A percentile compares a stretch with the other conserved stretches of the same genome.
Conservation (phyloP, 305 asterid species). For the Galium porrigens region DNA sequence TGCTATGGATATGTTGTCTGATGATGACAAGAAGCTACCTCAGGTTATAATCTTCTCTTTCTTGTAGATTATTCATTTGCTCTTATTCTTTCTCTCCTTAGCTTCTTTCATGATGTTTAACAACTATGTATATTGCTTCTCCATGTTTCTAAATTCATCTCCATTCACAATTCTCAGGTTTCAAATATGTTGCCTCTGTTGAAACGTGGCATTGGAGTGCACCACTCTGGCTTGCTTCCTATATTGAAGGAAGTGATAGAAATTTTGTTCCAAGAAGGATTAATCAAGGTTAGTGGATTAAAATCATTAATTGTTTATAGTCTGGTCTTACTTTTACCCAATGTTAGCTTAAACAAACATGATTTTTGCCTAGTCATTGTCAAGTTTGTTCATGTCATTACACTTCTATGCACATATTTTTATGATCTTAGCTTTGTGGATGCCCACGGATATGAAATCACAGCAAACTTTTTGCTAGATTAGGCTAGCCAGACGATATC, state of each 20-base stretch:
- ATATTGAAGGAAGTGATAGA: slow-evolving; percentile 93
- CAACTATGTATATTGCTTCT: neutral
- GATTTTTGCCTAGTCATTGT: neutral
- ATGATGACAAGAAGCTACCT: slow-evolving; percentile 88
- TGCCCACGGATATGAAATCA: neutral
- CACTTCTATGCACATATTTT: too few species aligned
- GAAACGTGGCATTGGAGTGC: slow-evolving; percentile 95
- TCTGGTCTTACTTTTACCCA: neutral
- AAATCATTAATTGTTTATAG: slow-evolving; percentile 9
- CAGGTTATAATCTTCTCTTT: slow-evolving; percentile 38
- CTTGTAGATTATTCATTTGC: slow-evolving; percentile 7
- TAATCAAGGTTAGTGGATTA: slow-evolving; percentile 59
- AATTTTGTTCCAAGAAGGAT: slow-evolving; percentile 92
- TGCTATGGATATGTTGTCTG: slow-evolving; percentile 98
- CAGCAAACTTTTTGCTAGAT: neutral
- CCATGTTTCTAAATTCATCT: slow-evolving; percentile 20
- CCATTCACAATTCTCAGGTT: slow-evolving; percentile 20
- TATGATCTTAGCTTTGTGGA: neutral
- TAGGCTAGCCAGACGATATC: neutral
- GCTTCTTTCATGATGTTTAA: neutral
- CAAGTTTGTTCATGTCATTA: neutral
- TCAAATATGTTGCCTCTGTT: slow-evolving; percentile 81
- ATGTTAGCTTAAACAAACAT: neutral
- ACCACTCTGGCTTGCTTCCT: slow-evolving; percentile 98
- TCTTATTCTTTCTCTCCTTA: neutral